These are phyloP conservation scores for Chiua virens DNA, from an alignment of 768 basidiomycete genomes.

Conservation along the genomic window DNA sequence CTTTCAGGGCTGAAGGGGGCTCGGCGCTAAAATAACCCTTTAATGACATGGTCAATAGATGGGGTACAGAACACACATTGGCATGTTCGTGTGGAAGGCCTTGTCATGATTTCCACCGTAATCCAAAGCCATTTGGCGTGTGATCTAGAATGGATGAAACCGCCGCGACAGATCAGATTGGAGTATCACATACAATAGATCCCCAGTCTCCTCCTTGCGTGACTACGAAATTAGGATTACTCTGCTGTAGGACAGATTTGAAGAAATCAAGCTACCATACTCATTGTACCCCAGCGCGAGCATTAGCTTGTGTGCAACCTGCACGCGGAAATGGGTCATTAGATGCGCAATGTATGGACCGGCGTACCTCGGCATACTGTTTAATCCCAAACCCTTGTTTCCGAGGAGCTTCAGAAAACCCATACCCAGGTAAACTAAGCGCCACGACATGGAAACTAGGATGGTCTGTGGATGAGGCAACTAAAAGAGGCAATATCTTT, in stretches of 20 bases:
- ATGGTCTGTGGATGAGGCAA: conserved; percentile 37
- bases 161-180: neutral
- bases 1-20: conserved; percentile 20
- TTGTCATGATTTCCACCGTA: conserved; percentile 46
- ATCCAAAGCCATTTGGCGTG: conserved; percentile 29
- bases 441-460: conserved; percentile 67
- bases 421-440: conserved; percentile 57
- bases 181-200: conserved; percentile 24
- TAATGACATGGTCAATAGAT: neutral
- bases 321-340: conserved; percentile 7
- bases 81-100: conserved; percentile 53
- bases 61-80: conserved; percentile 33
- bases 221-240: conserved; percentile 30
- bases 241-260: neutral
- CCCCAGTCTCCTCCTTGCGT: conserved; percentile 55
- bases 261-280: conserved; percentile 37
- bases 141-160: conserved; percentile 30
- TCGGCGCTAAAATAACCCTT: conserved; percentile 13
- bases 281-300: conserved; percentile 46
- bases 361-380: conserved; percentile 57
- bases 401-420: conserved; percentile 57
- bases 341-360: neutral
- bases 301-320: conserved; percentile 53
- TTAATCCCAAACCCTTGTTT: conserved; percentile 47
- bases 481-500: conserved; percentile 57